Conservation (phyloP, 73 alveolate species). For the Paramecium tetraurelia region DNA sequence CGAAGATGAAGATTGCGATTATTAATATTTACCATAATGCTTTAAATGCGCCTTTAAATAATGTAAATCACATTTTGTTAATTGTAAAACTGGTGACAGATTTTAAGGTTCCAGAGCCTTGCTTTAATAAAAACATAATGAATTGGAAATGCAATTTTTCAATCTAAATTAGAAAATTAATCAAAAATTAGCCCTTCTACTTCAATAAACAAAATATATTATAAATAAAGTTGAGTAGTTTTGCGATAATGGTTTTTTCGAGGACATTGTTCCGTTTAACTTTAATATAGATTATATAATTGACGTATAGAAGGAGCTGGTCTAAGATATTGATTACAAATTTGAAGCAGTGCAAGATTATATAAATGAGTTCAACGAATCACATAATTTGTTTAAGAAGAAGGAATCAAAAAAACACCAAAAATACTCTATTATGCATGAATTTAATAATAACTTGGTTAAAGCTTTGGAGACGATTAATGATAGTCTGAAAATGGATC, state of each 20-base stretch:
- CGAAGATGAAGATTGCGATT: background rate
- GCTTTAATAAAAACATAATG: background rate
- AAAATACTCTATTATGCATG: background rate
- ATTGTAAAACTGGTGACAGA: background rate
- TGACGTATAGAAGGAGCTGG: background rate
- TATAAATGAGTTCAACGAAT: background rate
- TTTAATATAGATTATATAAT: background rate
- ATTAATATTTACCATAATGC: background rate
- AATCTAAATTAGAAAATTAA: background rate
- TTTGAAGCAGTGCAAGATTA: background rate
- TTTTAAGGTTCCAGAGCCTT: background rate
- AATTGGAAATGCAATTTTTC: background rate
- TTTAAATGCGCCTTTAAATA: background rate
- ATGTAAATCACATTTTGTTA: background rate
- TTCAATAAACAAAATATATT: background rate
- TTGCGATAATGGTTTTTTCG: background rate
- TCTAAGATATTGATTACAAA: background rate
- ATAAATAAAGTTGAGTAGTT: background rate
- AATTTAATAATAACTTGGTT: background rate
- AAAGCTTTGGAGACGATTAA: background rate
- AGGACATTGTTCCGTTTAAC: background rate
- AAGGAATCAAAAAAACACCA: background rate
- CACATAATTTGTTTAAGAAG: background rate
- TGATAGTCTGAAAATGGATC: background rate
- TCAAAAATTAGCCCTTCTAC: background rate